These are phyloP conservation scores for Allantophomopsis cytisporea DNA, from an alignment of 2,329 filamentous ascomycete species.

Conservation along the genomic window DNA sequence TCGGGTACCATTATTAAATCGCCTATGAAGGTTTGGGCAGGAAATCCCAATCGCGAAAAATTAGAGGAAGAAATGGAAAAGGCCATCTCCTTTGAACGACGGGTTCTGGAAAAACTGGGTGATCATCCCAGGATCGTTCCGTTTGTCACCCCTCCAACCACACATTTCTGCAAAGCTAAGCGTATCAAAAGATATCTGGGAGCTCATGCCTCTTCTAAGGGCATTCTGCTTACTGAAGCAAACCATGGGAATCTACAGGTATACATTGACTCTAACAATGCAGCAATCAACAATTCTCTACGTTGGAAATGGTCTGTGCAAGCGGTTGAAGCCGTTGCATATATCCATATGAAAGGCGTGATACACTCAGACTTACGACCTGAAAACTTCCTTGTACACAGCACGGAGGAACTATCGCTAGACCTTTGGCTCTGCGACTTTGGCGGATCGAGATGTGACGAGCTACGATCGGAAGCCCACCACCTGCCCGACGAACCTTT, in stretches of 20 bases:
- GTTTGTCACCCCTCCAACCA: no score
- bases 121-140: no score
- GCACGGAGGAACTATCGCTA: conserved; percentile 7
- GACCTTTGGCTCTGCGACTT: conserved; percentile 20
- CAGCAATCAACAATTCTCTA: conserved; percentile 8
- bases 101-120: no score
- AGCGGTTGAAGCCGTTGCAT: conserved; percentile 15
- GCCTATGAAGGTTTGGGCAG: no score
- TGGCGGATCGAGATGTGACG: conserved; percentile 17
- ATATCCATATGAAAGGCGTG: conserved; percentile 17
- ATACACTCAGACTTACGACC: conserved; percentile 20
- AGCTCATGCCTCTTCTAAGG: no score
- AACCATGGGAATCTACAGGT: conserved; percentile 8
- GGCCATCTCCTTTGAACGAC: no score
- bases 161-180: no score
- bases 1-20: no score
- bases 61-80: no score
- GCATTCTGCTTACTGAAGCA: conserved; percentile 10
- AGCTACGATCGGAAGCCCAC: conserved; percentile 14
- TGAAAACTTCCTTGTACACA: conserved; percentile 18
- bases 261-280: conserved; percentile 9
- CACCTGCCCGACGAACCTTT: conserved; percentile 15
- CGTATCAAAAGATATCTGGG: no score
- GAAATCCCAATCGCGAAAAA: no score
- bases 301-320: conserved; percentile 16